A percentile compares a stretch with the other conserved stretches of the same genome.
Evolutionary conservation across 805 yeast species (phyloP).

Genomic region (Diddensiella transvaalensis): DNA sequence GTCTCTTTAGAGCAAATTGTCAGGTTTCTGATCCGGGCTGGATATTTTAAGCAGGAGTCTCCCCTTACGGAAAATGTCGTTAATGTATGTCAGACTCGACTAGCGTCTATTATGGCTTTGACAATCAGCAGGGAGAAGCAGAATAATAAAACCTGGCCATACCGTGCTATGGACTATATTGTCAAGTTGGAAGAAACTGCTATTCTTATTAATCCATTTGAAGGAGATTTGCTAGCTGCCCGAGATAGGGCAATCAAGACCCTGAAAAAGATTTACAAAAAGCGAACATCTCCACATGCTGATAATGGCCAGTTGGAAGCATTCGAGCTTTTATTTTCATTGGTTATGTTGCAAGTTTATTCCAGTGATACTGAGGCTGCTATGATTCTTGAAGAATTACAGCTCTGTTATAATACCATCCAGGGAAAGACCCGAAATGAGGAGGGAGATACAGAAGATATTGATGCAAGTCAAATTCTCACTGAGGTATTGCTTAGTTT

Average conservation of each 20-base stretch:
- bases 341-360: conserved; percentile 73
- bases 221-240: conserved; percentile 46
- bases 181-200: conserved; percentile 21
- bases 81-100: conserved; percentile 38
- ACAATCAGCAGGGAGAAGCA: conserved; percentile 44
- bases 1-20: conserved; percentile 30
- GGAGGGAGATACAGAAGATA: conserved; percentile 35
- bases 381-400: conserved; percentile 67
- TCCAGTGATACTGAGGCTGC: conserved; percentile 72
- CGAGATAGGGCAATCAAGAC: conserved; percentile 48
- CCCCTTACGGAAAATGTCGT: conserved; percentile 23
- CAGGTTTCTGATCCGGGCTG: conserved; percentile 38
- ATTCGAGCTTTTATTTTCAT: conserved; percentile 73
- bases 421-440: conserved; percentile 38
- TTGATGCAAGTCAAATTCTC: conserved; percentile 47
- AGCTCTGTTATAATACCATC: conserved; percentile 50
- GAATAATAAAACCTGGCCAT: conserved; percentile 59
- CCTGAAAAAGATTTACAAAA: conserved; percentile 42
- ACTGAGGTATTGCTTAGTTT: conserved; percentile 59
- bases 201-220: conserved; percentile 44
- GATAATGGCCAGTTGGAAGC: conserved; percentile 48
- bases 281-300: conserved; percentile 37
- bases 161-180: conserved; percentile 24
- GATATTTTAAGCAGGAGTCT: conserved; percentile 38
- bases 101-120: conserved; percentile 65